Evolutionary conservation across 257 asterid species (phyloP), one percentile per base, ranked within the genome.

Genomic region (Leonotis leonurus): DNA sequence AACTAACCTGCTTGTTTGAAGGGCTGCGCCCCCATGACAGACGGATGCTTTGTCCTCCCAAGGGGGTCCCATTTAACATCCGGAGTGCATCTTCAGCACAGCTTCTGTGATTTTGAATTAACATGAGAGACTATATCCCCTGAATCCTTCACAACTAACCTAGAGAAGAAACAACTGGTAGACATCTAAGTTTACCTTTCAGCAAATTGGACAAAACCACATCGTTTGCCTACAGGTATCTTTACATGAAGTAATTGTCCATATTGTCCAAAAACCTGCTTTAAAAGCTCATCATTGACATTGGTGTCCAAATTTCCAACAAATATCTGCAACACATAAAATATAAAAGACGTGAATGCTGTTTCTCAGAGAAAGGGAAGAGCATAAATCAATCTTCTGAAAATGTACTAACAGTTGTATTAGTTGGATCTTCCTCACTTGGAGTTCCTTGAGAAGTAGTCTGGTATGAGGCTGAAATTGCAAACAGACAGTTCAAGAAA

Each of bases 11-110:
- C 68, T 83, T 84, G 82, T 84, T 91, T 29, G 96, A 82, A 62
- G 92, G 92, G 73, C 90, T 88, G 56, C 90, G 98, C 29, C 98
- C 98, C 98, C 98, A 91, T 10, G 98, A 91, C 59, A 91, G 96
- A 36, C 98, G 78, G 72, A 91, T 80, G 75, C 70, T 91, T 69
- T 88, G 96, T 46, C 95, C 96, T 62, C 83, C 96, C 80, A 91
- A 55, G 59, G 69, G 89, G 17, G 85, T 81, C 29, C 98, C 98
- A 71, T 79, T 88, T 45, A 91, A 75, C 77, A 66, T 11, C 8
- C 87, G 70, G 29, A 91, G 61, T 46, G 98, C 96, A 75, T 88
- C 95, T 77, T 91, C 98, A 43, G 98, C 98, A 73, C 83, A 81
- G 76, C 87, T 84, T 61, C 98, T 91, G 90, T 76, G 45, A 58